Evolutionary conservation across 1,284 basidiomycete species (phyloP).

Genomic region (Gymnopus androsaceus): DNA sequence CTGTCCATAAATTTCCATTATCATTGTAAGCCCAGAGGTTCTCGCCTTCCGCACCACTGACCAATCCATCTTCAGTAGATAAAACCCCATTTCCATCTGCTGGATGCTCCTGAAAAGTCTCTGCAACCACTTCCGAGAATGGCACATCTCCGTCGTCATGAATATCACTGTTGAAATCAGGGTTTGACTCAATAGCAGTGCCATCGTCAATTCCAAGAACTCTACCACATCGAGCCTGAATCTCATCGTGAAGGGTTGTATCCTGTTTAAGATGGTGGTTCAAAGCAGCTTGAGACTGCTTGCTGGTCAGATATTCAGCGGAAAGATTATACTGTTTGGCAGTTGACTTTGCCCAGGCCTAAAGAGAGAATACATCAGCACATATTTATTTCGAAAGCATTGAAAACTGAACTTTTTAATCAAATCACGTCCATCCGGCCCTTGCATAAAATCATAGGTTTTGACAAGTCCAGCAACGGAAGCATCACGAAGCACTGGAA

Average conservation of each 20-base stretch:
- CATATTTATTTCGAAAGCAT: neutral
- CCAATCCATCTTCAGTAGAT: neutral
- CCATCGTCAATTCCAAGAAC: neutral
- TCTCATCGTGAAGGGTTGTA: neutral
- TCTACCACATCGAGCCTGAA: neutral
- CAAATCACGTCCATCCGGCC: conserved; percentile 20
- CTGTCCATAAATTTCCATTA: conserved; percentile 2
- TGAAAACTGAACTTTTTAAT: conserved; percentile 13
- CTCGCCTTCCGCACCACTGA: neutral
- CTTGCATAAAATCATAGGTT: conserved; percentile 24
- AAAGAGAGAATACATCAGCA: neutral
- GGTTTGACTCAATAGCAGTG: neutral
- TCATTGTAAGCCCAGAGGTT: conserved; percentile 2
- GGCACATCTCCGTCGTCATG: conserved; percentile 19
- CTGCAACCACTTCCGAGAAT: conserved; percentile 14
- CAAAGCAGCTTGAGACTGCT: neutral
- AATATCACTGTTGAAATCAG: neutral
- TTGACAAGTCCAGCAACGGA: conserved; percentile 22
- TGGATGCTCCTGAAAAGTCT: neutral
- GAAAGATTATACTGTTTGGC: conserved; percentile 22
- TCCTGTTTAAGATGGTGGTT: neutral
- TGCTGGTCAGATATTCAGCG: conserved; percentile 20
- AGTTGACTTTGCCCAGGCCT: conserved; percentile 19
- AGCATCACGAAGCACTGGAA: conserved; percentile 22
- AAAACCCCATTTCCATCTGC: neutral